phyloP scores from a whole-genome alignment of 73 alveolate species.

The Paramecium tetraurelia region DNA sequence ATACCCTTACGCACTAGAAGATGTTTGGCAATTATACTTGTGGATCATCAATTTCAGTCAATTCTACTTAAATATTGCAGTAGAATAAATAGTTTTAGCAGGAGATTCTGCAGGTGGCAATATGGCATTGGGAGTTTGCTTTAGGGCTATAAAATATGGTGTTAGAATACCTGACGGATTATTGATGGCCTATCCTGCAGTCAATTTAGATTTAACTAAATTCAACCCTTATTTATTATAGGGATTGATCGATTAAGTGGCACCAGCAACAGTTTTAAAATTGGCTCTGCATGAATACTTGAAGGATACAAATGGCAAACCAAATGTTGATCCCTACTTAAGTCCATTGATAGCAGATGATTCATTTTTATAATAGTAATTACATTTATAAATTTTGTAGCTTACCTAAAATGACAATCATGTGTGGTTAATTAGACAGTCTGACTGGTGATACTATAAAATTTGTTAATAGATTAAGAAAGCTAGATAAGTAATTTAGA shows the following conservation, averaged over 20 bases:
- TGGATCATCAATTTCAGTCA: conserved; percentile 78
- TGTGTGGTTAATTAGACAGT: conserved; percentile 50
- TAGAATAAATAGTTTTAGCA: conserved; percentile 45
- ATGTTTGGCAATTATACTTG: conserved; percentile 87
- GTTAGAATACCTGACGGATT: conserved; percentile 86
- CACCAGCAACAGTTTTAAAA: conserved; percentile 78
- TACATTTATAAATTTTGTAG: not conserved
- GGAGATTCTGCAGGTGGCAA: conserved; percentile 99
- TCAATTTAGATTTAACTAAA: conserved; percentile 68
- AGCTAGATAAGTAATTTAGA: not conserved
- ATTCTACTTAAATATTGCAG: conserved; percentile 64
- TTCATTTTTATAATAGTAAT: conserved; percentile 37
- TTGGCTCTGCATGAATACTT: conserved; percentile 79
- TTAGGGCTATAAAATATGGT: conserved; percentile 72
- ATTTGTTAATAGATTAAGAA: conserved; percentile 9
- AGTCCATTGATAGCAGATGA: conserved; percentile 68
- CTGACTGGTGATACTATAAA: conserved; percentile 50
- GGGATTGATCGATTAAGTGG: conserved; percentile 73
- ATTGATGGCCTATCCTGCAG: conserved; percentile 84
- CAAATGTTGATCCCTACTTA: conserved; percentile 67
- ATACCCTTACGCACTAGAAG: conserved; percentile 88
- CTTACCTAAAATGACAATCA: conserved; percentile 75
- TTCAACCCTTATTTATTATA: conserved; percentile 74
- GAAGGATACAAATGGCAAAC: conserved; percentile 61
- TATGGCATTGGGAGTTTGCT: conserved; percentile 81